phyloP scores from a whole-genome alignment of 257 asterid species.

The Cinchona pubescens region DNA sequence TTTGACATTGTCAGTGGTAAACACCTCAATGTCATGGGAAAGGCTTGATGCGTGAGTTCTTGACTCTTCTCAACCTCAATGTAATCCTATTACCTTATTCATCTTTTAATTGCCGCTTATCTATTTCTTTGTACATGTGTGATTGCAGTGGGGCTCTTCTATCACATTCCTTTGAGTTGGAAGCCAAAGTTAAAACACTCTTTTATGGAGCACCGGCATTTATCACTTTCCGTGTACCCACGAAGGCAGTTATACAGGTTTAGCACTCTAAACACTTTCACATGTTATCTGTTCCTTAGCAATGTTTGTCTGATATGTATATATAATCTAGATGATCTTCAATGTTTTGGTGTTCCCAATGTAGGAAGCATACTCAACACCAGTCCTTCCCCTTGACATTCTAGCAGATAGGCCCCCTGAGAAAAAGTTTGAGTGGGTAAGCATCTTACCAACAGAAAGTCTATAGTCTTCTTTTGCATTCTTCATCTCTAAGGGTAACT shows the following conservation, averaged over 20 bases:
- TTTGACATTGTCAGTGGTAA: slow-evolving; percentile 66
- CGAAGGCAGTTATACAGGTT: slow-evolving; percentile 83
- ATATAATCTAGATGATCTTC: slow-evolving; percentile 10
- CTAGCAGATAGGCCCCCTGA: slow-evolving; percentile 84
- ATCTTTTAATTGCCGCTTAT: background rate
- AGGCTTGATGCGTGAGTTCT: slow-evolving; percentile 84
- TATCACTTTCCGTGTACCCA: slow-evolving; percentile 80
- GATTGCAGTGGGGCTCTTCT: slow-evolving; percentile 58
- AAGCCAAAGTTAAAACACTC: slow-evolving; percentile 59
- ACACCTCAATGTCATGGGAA: slow-evolving; percentile 89
- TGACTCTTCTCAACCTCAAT: background rate
- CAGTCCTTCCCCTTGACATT: slow-evolving; percentile 75
- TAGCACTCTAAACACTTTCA: slow-evolving; percentile 9
- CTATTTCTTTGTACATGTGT: slow-evolving; percentile 9
- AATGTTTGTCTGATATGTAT: slow-evolving; percentile 11
- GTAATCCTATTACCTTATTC: background rate
- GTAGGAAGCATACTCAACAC: slow-evolving; percentile 88
- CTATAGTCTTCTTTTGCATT: slow-evolving; percentile 13
- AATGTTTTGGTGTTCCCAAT: slow-evolving; percentile 13
- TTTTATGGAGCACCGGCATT: slow-evolving; percentile 75
- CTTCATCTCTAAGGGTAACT: slow-evolving; percentile 23
- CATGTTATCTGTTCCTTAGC: slow-evolving; percentile 1
- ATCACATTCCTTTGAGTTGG: slow-evolving; percentile 88
- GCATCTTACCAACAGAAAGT: slow-evolving; percentile 21
- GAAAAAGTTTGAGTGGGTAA: slow-evolving; percentile 85